Evolutionary conservation across 169 alveolate species (phyloP).

Genomic region (Pseudocohnilembus persalinus): DNA sequence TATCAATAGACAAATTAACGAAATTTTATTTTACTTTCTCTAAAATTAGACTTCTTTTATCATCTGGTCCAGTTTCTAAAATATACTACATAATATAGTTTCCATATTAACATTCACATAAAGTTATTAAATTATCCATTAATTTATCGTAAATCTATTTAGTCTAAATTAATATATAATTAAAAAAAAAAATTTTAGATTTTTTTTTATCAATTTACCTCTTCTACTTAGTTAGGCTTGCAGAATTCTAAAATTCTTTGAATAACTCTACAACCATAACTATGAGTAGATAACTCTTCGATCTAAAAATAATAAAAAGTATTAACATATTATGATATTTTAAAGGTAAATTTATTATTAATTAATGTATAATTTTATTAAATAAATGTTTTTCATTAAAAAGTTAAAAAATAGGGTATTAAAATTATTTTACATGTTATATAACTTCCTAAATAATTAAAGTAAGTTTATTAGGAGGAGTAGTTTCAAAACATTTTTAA

Average conservation of each 20-base stretch:
- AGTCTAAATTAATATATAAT: constrained; percentile 16
- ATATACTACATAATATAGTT: constrained; percentile 31
- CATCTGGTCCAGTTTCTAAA: constrained; percentile 25
- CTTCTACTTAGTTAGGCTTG: constrained; percentile 2
- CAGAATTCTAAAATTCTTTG: constrained; percentile 39
- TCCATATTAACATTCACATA: constrained; percentile 37
- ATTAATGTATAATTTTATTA: no score
- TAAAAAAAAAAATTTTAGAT: neutral
- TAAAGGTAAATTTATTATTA: no score
- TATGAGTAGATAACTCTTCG: constrained; percentile 23
- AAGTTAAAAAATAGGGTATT: neutral
- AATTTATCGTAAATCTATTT: constrained; percentile 28
- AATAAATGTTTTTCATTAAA: no score
- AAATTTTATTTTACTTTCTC: constrained; percentile 15
- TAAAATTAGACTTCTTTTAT: constrained; percentile 4
- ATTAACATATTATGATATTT: no score
- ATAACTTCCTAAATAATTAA: constrained; percentile 33
- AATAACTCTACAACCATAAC: constrained; percentile 44
- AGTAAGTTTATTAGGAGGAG: constrained; percentile 9
- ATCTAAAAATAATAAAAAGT: no score
- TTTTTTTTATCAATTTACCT: neutral
- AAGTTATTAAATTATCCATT: constrained; percentile 9
- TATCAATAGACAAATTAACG: constrained; percentile 24
- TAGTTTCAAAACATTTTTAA: constrained; percentile 30
- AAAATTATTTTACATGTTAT: constrained; percentile 6